Percentiles rank a stretch among this genome's conserved stretches.
Evolutionary conservation across 2,329 filamentous ascomycete species (phyloP).

Genomic region (Alternaria sp.): DNA sequence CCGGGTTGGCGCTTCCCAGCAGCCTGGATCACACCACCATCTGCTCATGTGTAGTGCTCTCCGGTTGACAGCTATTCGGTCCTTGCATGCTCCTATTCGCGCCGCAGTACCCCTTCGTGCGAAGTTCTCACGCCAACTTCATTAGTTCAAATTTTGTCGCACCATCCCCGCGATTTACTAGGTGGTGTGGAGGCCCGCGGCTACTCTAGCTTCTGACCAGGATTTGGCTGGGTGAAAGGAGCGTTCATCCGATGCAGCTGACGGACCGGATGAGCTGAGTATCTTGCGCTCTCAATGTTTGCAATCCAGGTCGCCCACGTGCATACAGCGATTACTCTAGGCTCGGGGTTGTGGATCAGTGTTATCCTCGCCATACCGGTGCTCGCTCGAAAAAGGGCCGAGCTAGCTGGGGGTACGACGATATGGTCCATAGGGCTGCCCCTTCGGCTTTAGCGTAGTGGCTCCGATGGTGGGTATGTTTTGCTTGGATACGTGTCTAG

Average conservation of each 20-base stretch:
- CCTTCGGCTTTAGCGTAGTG: conserved; percentile 29
- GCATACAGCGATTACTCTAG: conserved; percentile 5
- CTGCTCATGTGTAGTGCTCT: conserved; percentile 8
- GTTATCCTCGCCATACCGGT: conserved; percentile 1
- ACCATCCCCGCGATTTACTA: conserved; percentile 24
- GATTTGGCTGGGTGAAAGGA: conserved; percentile 31
- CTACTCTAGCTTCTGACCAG: conserved; percentile 12
- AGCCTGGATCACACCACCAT: conserved; percentile 18
- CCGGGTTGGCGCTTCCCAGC: not conserved
- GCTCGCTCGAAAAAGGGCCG: conserved; percentile 49
- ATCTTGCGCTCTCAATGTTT: not conserved
- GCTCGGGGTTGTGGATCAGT: conserved; percentile 2
- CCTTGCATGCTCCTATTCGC: conserved; percentile 11
- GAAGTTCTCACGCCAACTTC: conserved; percentile 23
- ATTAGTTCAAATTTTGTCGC: conserved; percentile 20
- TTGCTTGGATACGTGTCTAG: conserved; percentile 10
- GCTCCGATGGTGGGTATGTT: conserved; percentile 15
- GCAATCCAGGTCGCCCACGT: not conserved
- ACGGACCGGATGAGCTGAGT: conserved; percentile 25
- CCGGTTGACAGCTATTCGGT: conserved; percentile 7
- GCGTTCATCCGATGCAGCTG: conserved; percentile 32
- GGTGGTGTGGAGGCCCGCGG: conserved; percentile 14
- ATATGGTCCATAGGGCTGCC: conserved; percentile 23
- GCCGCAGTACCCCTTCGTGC: conserved; percentile 29
- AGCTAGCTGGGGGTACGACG: conserved; percentile 14